Evolutionary conservation across 805 yeast species (phyloP).

Genomic region (Torulaspora franciscae): DNA sequence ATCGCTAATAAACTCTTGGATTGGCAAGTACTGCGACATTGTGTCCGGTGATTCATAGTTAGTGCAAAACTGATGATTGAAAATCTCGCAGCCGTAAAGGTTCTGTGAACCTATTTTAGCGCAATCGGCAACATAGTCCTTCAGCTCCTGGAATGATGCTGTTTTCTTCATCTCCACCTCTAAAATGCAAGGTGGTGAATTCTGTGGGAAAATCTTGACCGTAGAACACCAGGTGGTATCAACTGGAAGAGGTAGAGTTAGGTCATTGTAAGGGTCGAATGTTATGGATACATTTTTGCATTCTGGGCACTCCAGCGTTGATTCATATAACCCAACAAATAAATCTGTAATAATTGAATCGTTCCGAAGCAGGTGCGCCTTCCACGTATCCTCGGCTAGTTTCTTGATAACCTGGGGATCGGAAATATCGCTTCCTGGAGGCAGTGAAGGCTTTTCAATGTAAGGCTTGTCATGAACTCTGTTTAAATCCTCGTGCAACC

Average conservation of each 20-base stretch:
- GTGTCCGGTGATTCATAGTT: constrained; percentile 62
- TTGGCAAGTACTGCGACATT: constrained; percentile 49
- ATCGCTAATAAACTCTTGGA: constrained; percentile 58
- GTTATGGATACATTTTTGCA: constrained; percentile 79
- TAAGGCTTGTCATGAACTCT: constrained; percentile 78
- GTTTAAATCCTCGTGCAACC: constrained; percentile 89
- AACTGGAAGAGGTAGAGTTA: constrained; percentile 84
- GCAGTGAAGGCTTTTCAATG: constrained; percentile 78
- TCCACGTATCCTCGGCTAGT: constrained; percentile 76
- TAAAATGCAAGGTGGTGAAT: constrained; percentile 45
- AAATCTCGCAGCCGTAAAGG: constrained; percentile 56
- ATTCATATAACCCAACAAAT: constrained; percentile 86
- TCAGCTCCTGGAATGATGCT: constrained; percentile 58
- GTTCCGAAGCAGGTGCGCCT: constrained; percentile 69
- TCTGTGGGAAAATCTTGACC: constrained; percentile 57
- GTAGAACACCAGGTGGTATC: constrained; percentile 65
- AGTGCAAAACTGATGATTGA: constrained; percentile 61
- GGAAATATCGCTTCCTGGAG: constrained; percentile 52
- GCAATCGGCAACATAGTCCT: constrained; percentile 53
- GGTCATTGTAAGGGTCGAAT: constrained; percentile 88
- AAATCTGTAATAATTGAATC: constrained; percentile 81
- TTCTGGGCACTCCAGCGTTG: constrained; percentile 82
- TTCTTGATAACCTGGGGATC: constrained; percentile 49
- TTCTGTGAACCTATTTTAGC: constrained; percentile 34
- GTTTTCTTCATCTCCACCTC: constrained; percentile 71